Conservation (phyloP, 306 rosid species). For the Acacia acuminata region DNA sequence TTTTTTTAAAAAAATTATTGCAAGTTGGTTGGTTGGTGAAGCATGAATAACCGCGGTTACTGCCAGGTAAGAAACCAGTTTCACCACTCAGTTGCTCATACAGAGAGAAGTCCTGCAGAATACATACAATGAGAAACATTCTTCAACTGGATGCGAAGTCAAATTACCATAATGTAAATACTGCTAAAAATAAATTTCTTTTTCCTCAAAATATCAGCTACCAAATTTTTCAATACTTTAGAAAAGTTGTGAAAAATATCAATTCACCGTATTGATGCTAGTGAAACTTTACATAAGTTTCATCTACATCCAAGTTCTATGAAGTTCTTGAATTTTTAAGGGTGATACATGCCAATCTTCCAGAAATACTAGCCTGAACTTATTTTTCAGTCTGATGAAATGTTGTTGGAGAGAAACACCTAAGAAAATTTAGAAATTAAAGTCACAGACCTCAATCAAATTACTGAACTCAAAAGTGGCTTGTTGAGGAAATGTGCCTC, state of each 20-base stretch:
- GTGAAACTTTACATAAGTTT: neutral
- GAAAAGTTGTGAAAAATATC: neutral
- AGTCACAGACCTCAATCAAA: slow-evolving; percentile 29
- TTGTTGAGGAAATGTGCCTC: slow-evolving; percentile 57
- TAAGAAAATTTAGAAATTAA: neutral
- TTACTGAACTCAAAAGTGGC: slow-evolving; percentile 56
- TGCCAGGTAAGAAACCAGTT: neutral
- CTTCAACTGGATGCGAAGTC: neutral
- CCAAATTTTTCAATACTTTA: neutral
- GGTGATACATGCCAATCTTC: neutral
- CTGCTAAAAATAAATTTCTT: neutral
- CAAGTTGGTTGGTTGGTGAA: neutral
- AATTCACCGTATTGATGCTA: neutral
- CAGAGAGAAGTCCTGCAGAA: neutral
- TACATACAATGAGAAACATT: neutral
- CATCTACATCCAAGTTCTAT: neutral
- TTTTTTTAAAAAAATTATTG: neutral
- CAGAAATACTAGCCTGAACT: neutral
- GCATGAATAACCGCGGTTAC: neutral
- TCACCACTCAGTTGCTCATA: neutral
- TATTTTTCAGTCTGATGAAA: neutral
- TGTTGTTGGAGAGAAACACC: neutral
- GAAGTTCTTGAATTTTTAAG: neutral
- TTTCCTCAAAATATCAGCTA: neutral
- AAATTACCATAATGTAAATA: neutral